Base-by-base conservation (phyloP, 2,329 filamentous ascomycete species). In the Microdochium paspali region DNA sequence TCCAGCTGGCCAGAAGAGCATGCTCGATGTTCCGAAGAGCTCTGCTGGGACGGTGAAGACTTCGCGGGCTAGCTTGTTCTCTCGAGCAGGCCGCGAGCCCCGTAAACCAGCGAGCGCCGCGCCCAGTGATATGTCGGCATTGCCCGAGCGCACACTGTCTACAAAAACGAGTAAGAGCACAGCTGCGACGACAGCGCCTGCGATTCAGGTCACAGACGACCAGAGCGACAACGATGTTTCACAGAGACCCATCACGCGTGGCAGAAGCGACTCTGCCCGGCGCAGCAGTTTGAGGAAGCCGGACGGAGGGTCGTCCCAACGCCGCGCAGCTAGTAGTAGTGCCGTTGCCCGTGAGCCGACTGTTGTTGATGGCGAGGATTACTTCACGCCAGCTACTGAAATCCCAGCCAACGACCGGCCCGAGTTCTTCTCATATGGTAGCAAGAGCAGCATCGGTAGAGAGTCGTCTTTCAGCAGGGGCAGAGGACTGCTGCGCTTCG, bases 191-290 rank as follows among this genome's bases (percentile, higher is more conserved):
- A 67, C 74, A 18, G 69, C 79, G 43, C 88, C 89, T 2, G 75
- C 81, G 1, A 90, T 94, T 51, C 86, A 93, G 48, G 76, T 94
- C 24, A 93, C 83, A 0, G 78, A 80, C 49, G 85, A 88, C 48
- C 76, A 66, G 56, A 77, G 67, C 48, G 68, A 64, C 54, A 58
- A 53, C 47, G 62, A 56, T 56, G 72, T 71, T 23, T 53, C 56
- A 23, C 58, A 61, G 10, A 60, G 56, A 15, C 59, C 66, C 44
- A 67, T 65, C 28, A 60, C 68, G 53, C 66, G 68, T 58, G 50
- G 61, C 20, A 64, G 66, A 44, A 77, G 72, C 53, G 70, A 71
- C 44, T 73, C 74, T 4, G 59, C 63, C 10, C 70, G 69, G 56
- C 68, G 74, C 47, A 70, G 71, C 58, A 79, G 75, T 56, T 62